Evolutionary conservation across 495 filamentous ascomycete genomes (phyloP), one percentile per base, ranked within the genome.

Genomic region (Aspergillus avenaceus): DNA sequence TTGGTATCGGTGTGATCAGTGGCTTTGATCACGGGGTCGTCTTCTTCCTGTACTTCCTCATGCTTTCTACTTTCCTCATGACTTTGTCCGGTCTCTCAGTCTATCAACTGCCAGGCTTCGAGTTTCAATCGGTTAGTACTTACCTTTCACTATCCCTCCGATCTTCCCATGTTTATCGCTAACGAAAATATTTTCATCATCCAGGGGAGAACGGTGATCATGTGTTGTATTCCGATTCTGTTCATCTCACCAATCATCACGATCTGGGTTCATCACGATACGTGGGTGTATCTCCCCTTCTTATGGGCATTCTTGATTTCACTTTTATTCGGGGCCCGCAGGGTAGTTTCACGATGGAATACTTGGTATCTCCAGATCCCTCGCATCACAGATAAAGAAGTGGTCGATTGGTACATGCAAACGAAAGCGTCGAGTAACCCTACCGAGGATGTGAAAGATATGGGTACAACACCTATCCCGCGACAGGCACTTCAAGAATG

Each of bases 91-190:
- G 73, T 5, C 71, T 83, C 19, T 75, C 80, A 18, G 80, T 71
- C 25, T 81, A 79, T 64, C 81, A 80, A 52, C 71, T 77, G 32
- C 79, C 79, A 1, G 77, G 77, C 0, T 75, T 72, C 4, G 49
- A 63, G 0, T 84, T 84, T 55, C 66, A 73, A 41, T 77, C 77
- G 34, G 34, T 38, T 11, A 38, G 34, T 38, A 12, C 6, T 21
- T 21, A 5, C 6, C 34, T n/a, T 6, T 38, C 14, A 6, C 6
- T 21, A 7, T 4, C 8, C n/a, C 11, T 16, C 6, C n/a, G 0
- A 19, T 9, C 1, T 38, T 21, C 14, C 9, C 7, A 38, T n/a
- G n/a, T n/a, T n/a, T n/a, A n/a, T n/a, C n/a, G n/a, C n/a, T n/a
- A n/a, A n/a, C n/a, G n/a, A n/a, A n/a, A n/a, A n/a, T n/a, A n/a